Evolutionary conservation across 768 basidiomycete species (phyloP), one percentile per base, ranked within the genome.

Genomic region (Boletus sensibilis): DNA sequence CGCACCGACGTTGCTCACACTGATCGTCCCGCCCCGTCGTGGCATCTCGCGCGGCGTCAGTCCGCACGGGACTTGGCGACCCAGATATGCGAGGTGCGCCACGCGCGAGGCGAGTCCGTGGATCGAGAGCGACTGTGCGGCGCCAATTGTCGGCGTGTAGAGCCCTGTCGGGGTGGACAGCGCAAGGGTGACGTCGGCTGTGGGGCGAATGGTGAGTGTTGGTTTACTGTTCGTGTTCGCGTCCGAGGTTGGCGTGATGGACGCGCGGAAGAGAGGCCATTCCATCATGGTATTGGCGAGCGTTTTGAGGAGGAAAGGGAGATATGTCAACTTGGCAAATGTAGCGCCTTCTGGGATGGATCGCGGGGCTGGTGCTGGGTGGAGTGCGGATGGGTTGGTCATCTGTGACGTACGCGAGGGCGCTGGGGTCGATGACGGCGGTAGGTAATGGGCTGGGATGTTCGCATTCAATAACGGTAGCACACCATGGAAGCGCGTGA

Each of bases 181-280:
- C 0, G 88, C 92, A 49, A 94, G 75, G 39, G 76, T 76, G 65
- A 95, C 86, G 72, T 93, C 91, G 4, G 90, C 80, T 50, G 80
- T 78, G 14, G 86, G 85, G 21, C 92, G 89, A 55, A 94, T 68
- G 3, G 85, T 88, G 9, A 92, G 75, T 0, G 83, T 83, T 0
- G 89, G 89, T 68, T 86, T 92, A 42, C 61, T 16, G 33, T 53
- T 34, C 13, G 53, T 25, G 52, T 43, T 56, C 16, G 49, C 21
- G n/a, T 65, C 27, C 5, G 68, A 41, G 23, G 64, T 37, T 0
- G 79, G 79, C 0, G 86, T 83, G 64, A 93, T 85, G 33, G 88
- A 87, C 20, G 88, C 80, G 16, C 89, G 81, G 77, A 95, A 83
- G 46, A 94, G 74, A 0, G 93, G 91, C 90, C 92, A 92, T 67